Base-by-base conservation (phyloP, 345 rosid species). In the Citrus trifoliata region DNA sequence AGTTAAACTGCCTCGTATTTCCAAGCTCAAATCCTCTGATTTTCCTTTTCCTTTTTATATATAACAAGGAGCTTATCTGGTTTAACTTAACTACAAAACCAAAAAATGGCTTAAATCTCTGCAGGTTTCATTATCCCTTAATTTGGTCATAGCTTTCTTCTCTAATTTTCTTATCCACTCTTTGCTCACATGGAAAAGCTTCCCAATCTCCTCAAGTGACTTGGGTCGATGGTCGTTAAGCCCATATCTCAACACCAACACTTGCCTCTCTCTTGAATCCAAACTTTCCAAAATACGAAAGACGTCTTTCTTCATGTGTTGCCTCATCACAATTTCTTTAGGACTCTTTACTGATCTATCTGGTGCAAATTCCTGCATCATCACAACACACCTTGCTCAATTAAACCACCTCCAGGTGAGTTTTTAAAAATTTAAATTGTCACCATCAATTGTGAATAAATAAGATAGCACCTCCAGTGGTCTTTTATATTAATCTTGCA, bases 141-240 rank as follows among this genome's bases (percentile, higher is more conserved):
- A 82, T 83, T 88, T 89, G 19, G 80, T 77, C 82, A 89, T 79
- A 28, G 89, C 96, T 86, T 88, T 88, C 81, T 86, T 85, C 88
- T 94, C 92, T 38, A 91, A 83, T 82, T 80, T 87, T 82, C 97
- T 84, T 64, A 93, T 88, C 96, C 97, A 91, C 80, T 94, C 96
- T 85, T 94, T 94, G 89, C 96, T 95, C 42, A 93, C 95, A 5
- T 71, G 78, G 73, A 90, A 86, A 30, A 78, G 72, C 88, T 81
- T 88, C 59, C 97, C 97, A 40, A 88, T 91, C 88, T 93, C 95
- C 83, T 87, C 96, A 0, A 95, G 90, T 3, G 98, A 90, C 88
- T 80, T 87, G 0, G 92, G 90, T 75, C 74, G 89, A 33, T 86
- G 79, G 77, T 85, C 90, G 30, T 75, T 70, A 62, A 95, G 82